Conservation (phyloP, 768 basidiomycete genomes). For the Boletus subparvulus region DNA sequence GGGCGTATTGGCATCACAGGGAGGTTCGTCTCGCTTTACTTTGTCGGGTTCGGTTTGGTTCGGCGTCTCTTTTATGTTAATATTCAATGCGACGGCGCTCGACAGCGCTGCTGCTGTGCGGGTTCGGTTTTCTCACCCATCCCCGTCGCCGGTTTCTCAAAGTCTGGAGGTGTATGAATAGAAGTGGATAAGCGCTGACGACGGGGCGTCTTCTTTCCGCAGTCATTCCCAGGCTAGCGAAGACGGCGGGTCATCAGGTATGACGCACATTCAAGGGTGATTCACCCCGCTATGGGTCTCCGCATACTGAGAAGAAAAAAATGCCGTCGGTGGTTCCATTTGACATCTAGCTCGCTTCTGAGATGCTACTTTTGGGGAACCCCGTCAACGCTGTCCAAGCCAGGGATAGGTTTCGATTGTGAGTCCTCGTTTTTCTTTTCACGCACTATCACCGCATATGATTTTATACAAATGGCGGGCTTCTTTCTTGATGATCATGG, state of each 20-base stretch:
- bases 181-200: conserved; percentile 14
- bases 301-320: conserved; percentile 12
- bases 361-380: conserved; percentile 73
- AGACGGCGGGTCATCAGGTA: conserved; percentile 76
- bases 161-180: not conserved
- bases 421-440: conserved; percentile 31
- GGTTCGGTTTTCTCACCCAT: not conserved
- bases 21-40: conserved; percentile 45
- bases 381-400: conserved; percentile 69
- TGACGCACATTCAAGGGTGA: conserved; percentile 2
- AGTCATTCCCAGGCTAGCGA: conserved; percentile 70
- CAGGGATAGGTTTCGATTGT: conserved; percentile 73
- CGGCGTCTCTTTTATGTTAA: not conserved
- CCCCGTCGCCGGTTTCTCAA: not conserved
- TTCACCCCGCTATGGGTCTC: conserved; percentile 8
- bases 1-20: conserved; percentile 71
- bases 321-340: not conserved
- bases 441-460: conserved; percentile 14
- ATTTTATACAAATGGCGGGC: not conserved
- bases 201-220: conserved; percentile 2
- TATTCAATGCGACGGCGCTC: not conserved
- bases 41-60: not conserved
- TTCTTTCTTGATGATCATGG: conserved; percentile 14
- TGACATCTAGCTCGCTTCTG: conserved; percentile 59
- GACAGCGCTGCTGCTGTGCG: not conserved